phyloP scores from a whole-genome alignment of 2,329 filamentous ascomycete genomes.

The Epichloe sibirici region DNA sequence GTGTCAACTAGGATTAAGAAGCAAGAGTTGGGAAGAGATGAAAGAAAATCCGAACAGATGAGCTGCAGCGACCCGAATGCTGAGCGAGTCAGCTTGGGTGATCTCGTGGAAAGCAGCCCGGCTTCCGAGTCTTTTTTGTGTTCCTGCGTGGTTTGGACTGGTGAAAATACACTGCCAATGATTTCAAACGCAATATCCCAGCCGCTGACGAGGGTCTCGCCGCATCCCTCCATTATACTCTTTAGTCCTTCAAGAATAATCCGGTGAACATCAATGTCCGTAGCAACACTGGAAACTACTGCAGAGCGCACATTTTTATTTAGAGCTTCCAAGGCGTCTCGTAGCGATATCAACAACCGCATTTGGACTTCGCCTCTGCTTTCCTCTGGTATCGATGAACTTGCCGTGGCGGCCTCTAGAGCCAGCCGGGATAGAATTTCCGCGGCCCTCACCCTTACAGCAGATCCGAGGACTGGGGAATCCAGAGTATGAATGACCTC shows the following conservation, averaged over 20 bases:
- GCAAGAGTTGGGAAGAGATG: conserved; percentile 57
- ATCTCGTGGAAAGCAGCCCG: conserved; percentile 38
- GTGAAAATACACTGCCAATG: conserved; percentile 67
- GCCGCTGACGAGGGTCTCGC: conserved; percentile 68
- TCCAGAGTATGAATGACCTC: conserved; percentile 41
- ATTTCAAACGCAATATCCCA: conserved; percentile 83
- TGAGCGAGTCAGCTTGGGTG: conserved; percentile 66
- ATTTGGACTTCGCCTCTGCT: conserved; percentile 51
- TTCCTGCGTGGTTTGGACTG: conserved; percentile 21
- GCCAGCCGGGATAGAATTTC: conserved; percentile 49
- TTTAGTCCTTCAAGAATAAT: conserved; percentile 70
- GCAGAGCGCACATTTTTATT: conserved; percentile 39
- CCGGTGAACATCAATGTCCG: conserved; percentile 69
- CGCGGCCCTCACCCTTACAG: conserved; percentile 47
- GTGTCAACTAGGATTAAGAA: conserved; percentile 73
- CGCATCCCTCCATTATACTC: conserved; percentile 74
- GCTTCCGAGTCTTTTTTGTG: conserved; percentile 17
- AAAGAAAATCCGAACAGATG: conserved; percentile 87
- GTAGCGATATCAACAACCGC: conserved; percentile 57
- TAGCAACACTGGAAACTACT: conserved; percentile 46
- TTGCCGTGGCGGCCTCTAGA: conserved; percentile 44
- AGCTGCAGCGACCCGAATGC: conserved; percentile 85
- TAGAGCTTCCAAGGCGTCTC: conserved; percentile 43
- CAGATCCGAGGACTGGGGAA: conserved; percentile 32
- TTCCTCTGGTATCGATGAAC: conserved; percentile 38